These are phyloP conservation scores for Marsdenia floribunda DNA, from an alignment of 257 asterid species.

Conservation along the genomic window DNA sequence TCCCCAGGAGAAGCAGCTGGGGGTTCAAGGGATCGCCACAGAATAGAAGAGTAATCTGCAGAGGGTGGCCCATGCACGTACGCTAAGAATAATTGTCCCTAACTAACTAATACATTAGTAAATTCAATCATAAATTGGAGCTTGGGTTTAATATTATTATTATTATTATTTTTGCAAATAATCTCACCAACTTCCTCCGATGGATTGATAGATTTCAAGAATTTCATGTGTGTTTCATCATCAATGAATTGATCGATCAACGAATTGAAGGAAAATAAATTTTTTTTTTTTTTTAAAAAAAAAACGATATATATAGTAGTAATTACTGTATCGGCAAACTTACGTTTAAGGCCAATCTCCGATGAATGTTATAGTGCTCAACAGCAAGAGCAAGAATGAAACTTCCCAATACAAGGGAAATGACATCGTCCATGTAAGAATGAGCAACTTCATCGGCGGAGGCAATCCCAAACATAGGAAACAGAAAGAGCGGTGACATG, in stretches of 20 bases:
- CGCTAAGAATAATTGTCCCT: too few species aligned
- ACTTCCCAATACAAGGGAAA: slow-evolving; percentile 79
- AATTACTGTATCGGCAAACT: slow-evolving; percentile 22
- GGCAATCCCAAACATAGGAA: slow-evolving; percentile 80
- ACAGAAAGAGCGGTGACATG: slow-evolving; percentile 86
- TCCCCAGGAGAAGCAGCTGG: slow-evolving; percentile 66
- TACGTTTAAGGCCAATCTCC: slow-evolving; percentile 87
- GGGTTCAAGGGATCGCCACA: slow-evolving; percentile 88
- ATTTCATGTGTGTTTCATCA: background rate
- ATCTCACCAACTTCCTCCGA: background rate
- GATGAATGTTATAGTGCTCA: slow-evolving; percentile 86
- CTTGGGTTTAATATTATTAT: too few species aligned
- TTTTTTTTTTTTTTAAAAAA: too few species aligned
- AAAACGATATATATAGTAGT: too few species aligned
- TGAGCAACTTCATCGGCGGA: slow-evolving; percentile 75
- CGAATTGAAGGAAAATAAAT: too few species aligned
- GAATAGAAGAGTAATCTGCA: slow-evolving; percentile 68
- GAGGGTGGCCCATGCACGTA: background rate
- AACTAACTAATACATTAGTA: too few species aligned
- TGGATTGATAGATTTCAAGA: background rate
- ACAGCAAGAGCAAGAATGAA: slow-evolving; percentile 94
- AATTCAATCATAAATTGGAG: too few species aligned
- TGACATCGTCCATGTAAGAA: slow-evolving; percentile 84
- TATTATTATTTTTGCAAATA: too few species aligned
- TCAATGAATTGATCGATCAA: background rate